phyloP scores from a whole-genome alignment of 306 rosid genomes.

The Chamaecrista fasciculata region DNA sequence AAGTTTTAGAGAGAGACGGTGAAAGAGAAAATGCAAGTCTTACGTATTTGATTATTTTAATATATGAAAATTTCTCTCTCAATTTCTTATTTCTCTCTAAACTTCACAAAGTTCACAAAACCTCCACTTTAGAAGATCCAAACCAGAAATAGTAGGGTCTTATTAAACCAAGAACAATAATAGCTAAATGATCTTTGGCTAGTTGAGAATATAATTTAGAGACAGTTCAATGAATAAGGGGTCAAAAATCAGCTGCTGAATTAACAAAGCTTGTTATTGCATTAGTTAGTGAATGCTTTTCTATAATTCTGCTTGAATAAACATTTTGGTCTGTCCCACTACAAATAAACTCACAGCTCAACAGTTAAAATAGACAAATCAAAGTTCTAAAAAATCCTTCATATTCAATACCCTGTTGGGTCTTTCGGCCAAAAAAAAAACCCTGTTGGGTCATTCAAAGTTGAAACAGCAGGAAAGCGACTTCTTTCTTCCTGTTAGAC shows the following conservation, averaged over 20 bases:
- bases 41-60: too few species aligned
- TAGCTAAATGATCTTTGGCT: neutral
- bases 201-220: neutral
- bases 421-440: too few species aligned
- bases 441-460: neutral
- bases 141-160: too few species aligned
- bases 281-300: neutral
- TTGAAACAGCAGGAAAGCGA: neutral
- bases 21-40: too few species aligned
- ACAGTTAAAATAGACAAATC: neutral
- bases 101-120: too few species aligned
- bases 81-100: too few species aligned
- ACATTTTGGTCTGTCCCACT: neutral
- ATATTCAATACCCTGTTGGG: neutral
- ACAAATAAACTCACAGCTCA: neutral
- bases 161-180: neutral
- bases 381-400: neutral
- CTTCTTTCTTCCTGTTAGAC: neutral
- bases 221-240: neutral
- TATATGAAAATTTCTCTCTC: too few species aligned
- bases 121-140: too few species aligned
- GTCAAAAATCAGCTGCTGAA: neutral
- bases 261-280: neutral
- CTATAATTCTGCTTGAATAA: neutral
- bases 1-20: too few species aligned